These are phyloP conservation scores for Pilobolus umbonatus DNA, from an alignment of 192 early-diverging fungal genomes.

Conservation along the genomic window DNA sequence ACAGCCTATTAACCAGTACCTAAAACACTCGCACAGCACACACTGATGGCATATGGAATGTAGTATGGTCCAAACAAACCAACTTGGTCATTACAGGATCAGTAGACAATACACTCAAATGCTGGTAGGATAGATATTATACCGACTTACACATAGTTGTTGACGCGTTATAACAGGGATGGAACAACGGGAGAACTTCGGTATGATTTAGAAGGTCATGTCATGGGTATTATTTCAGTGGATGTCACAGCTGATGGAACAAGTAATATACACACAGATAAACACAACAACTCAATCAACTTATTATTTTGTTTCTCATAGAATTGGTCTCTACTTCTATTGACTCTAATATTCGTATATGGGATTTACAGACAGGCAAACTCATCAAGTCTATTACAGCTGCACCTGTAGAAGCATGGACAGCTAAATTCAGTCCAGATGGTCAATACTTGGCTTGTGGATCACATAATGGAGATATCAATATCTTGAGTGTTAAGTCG, in stretches of 20 bases:
- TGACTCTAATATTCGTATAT: slow-evolving; percentile 73
- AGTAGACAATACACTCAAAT: slow-evolving; percentile 72
- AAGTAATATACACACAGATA: too few relatives aligned
- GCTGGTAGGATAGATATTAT: slow-evolving; percentile 52
- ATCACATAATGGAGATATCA: slow-evolving; percentile 66
- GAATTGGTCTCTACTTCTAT: slow-evolving; percentile 69
- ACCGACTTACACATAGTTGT: neutral
- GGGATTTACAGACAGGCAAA: slow-evolving; percentile 59
- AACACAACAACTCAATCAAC: slow-evolving; percentile 18
- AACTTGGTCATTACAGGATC: slow-evolving; percentile 72
- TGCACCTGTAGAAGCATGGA: slow-evolving; percentile 73
- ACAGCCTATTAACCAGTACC: neutral
- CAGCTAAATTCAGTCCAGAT: slow-evolving; percentile 67
- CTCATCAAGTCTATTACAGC: slow-evolving; percentile 57
- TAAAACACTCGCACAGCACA: slow-evolving; percentile 52
- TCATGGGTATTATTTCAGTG: slow-evolving; percentile 74
- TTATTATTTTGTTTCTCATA: slow-evolving; percentile 28
- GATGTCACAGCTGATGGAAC: slow-evolving; percentile 56
- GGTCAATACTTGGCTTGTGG: slow-evolving; percentile 67
- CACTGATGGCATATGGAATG: slow-evolving; percentile 78
- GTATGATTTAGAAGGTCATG: slow-evolving; percentile 66
- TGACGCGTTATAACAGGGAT: slow-evolving; percentile 42
- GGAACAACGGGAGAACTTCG: slow-evolving; percentile 48
- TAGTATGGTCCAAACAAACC: slow-evolving; percentile 66
- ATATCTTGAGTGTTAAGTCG: slow-evolving; percentile 63